Percentiles rank a stretch among this genome's conserved stretches.
Evolutionary conservation across 2,329 filamentous ascomycete genomes (phyloP).

Genomic region (Periconia sp.): DNA sequence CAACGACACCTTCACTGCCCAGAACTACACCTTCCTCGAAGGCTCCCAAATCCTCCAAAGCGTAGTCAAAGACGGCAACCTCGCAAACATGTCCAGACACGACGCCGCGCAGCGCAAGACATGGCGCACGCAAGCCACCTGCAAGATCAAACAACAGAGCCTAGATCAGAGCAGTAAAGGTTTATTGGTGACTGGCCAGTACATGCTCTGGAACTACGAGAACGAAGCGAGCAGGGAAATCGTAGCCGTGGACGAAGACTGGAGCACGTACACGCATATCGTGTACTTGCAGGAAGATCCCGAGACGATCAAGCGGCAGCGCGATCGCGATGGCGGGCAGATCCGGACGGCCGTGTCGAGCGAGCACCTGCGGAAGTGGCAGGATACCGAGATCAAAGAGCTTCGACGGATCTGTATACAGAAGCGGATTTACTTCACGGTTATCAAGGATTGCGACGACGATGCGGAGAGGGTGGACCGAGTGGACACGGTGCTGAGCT

Average conservation of each 20-base stretch:
- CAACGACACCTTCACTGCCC: slow-evolving; percentile 18
- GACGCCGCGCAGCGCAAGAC: slow-evolving; percentile 38
- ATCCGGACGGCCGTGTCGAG: slow-evolving; percentile 37
- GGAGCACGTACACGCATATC: slow-evolving; percentile 58
- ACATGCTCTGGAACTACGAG: slow-evolving; percentile 54
- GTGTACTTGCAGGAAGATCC: slow-evolving; percentile 55
- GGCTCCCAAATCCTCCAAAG: slow-evolving; percentile 53
- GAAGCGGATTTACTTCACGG: slow-evolving; percentile 52
- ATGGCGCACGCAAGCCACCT: slow-evolving; percentile 51
- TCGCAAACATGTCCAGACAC: slow-evolving; percentile 46
- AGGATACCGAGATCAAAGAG: slow-evolving; percentile 47
- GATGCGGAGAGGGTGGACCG: neutral
- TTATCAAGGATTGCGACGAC: slow-evolving; percentile 12
- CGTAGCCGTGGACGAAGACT: slow-evolving; percentile 52
- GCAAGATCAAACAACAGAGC: slow-evolving; percentile 46
- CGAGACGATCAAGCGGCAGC: slow-evolving; percentile 42
- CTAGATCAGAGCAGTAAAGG: slow-evolving; percentile 34
- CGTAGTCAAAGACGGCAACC: slow-evolving; percentile 46
- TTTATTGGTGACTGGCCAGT: slow-evolving; percentile 57
- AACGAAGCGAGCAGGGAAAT: slow-evolving; percentile 11
- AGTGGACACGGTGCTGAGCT: neutral
- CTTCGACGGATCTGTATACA: slow-evolving; percentile 50
- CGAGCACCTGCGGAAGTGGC: slow-evolving; percentile 51
- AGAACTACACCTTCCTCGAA: slow-evolving; percentile 53
- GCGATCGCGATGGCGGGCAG: slow-evolving; percentile 36